phyloP scores from a whole-genome alignment of 2,329 filamentous ascomycete species.

The Talaromyces rugulosus region DNA sequence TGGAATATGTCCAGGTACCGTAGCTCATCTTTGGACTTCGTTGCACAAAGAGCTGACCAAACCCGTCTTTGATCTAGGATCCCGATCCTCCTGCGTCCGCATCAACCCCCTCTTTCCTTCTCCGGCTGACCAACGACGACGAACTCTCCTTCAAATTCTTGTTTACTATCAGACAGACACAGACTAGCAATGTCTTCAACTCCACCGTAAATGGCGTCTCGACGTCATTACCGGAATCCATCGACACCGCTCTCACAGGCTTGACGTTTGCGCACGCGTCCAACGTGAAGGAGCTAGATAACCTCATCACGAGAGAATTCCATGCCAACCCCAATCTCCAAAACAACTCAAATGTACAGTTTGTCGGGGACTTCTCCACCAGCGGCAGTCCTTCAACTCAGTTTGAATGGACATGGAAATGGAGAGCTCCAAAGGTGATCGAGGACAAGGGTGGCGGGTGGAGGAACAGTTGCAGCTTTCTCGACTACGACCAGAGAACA shows the following conservation, averaged over 20 bases:
- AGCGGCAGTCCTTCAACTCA: conserved; percentile 76
- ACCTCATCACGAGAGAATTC: conserved; percentile 89
- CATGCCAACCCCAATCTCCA: conserved; percentile 96
- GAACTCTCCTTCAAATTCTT: conserved; percentile 92
- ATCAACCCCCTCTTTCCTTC: conserved; percentile 64
- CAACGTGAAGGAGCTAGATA: conserved; percentile 81
- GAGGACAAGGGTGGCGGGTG: conserved; percentile 89
- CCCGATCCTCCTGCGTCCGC: conserved; percentile 57
- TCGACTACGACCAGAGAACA: conserved; percentile 92
- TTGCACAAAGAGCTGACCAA: background rate
- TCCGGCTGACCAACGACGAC: conserved; percentile 85
- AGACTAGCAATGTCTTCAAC: conserved; percentile 48
- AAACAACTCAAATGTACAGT: conserved; percentile 91
- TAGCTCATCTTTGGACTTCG: background rate
- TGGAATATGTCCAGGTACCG: conserved; percentile 87
- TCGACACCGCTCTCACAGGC: conserved; percentile 77
- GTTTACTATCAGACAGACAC: conserved; percentile 66
- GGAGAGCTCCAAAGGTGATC: conserved; percentile 76
- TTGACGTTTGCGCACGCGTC: conserved; percentile 91
- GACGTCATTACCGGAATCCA: conserved; percentile 45
- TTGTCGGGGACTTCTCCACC: conserved; percentile 89
- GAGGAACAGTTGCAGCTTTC: conserved; percentile 94
- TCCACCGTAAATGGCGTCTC: conserved; percentile 47
- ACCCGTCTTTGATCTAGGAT: conserved; percentile 56
- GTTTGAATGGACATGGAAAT: conserved; percentile 96